Conservation (phyloP, 116 monocot species). For the Phalaenopsis hybrid region DNA sequence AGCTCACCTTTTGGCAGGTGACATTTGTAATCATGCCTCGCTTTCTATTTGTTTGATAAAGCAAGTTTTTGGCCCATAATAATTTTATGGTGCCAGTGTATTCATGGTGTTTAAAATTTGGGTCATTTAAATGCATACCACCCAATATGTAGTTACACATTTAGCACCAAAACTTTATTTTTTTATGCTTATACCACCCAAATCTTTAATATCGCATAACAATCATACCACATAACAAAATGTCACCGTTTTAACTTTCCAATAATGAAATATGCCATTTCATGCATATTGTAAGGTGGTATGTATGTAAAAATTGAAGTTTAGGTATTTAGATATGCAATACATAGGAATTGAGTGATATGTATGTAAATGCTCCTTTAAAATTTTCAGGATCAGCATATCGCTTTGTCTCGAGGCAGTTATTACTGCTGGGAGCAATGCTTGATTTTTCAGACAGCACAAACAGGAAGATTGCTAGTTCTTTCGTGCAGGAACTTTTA, state of each 20-base stretch:
- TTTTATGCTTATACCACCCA: too few relatives aligned
- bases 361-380: neutral
- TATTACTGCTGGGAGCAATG: constrained; percentile 70
- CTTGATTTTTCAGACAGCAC: constrained; percentile 88
- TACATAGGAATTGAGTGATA: neutral
- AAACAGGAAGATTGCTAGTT: constrained; percentile 68
- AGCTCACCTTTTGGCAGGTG: constrained; percentile 78
- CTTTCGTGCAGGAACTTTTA: constrained; percentile 66
- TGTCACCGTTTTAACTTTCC: too few relatives aligned
- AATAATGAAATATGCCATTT: too few relatives aligned
- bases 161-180: too few relatives aligned
- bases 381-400: constrained; percentile 67
- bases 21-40: neutral
- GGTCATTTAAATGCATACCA: too few relatives aligned
- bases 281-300: too few relatives aligned
- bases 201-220: too few relatives aligned
- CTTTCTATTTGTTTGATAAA: neutral
- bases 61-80: neutral
- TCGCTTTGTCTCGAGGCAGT: constrained; percentile 68
- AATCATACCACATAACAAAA: too few relatives aligned
- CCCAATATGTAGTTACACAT: too few relatives aligned
- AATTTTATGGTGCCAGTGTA: neutral
- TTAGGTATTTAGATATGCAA: too few relatives aligned
- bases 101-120: neutral
- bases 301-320: too few relatives aligned